Evolutionary conservation across 1,139 yeast species (phyloP).

Genomic region (Pichia sp.): DNA sequence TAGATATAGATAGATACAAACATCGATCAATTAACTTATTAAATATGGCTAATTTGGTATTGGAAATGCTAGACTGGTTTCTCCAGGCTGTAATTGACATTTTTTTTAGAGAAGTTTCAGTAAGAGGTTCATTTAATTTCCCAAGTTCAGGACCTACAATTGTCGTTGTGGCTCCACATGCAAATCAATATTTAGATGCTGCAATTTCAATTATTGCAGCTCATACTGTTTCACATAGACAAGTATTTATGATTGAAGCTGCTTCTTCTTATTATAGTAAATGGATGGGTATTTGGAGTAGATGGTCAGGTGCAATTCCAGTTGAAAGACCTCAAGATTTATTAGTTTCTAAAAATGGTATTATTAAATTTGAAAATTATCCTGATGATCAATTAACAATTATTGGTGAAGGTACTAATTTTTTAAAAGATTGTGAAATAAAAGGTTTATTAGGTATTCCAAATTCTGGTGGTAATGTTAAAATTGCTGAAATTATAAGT

Average conservation of each 20-base stretch:
- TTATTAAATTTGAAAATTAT: constrained; percentile 37
- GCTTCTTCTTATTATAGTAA: constrained; percentile 50
- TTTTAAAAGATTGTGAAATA: constrained; percentile 38
- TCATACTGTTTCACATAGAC: constrained; percentile 34
- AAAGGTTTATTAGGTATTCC: constrained; percentile 64
- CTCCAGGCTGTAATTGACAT: constrained; percentile 32
- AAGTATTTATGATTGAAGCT: constrained; percentile 54
- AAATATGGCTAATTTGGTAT: constrained; percentile 7
- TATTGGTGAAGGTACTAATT: constrained; percentile 44
- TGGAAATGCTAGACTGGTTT: constrained; percentile 33
- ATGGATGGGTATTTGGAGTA: constrained; percentile 52
- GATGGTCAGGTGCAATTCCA: constrained; percentile 58
- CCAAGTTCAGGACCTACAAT: constrained; percentile 64
- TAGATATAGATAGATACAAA: too few relatives aligned
- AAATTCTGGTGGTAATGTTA: constrained; percentile 50
- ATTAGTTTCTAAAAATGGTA: constrained; percentile 42
- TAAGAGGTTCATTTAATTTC: constrained; percentile 61
- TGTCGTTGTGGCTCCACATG: constrained; percentile 77
- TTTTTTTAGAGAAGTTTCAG: constrained; percentile 64
- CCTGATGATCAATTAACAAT: constrained; percentile 33
- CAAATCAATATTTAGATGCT: constrained; percentile 74
- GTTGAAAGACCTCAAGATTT: constrained; percentile 71
- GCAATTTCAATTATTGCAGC: constrained; percentile 55
- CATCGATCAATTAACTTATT: too few relatives aligned
- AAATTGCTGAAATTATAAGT: constrained; percentile 43